Conservation (phyloP, 768 basidiomycete genomes). For the Phallus indusiatus region DNA sequence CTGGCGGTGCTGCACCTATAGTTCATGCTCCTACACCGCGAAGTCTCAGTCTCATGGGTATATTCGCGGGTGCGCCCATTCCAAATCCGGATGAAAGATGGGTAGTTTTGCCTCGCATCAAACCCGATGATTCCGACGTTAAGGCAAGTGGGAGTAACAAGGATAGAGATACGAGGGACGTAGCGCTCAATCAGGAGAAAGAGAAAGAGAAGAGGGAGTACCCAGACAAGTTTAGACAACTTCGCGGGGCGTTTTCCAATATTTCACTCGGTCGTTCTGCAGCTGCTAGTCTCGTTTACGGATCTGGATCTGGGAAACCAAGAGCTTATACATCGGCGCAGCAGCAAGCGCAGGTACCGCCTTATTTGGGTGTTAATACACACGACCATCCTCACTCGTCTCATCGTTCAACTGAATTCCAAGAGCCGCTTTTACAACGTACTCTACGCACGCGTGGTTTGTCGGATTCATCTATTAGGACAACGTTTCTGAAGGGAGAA, state of each 20-base stretch:
- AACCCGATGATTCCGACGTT: slow-evolving; percentile 16
- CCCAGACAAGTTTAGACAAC: too few species aligned
- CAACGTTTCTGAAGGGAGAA: slow-evolving; percentile 51
- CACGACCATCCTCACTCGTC: slow-evolving; percentile 31
- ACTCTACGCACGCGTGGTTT: slow-evolving; percentile 70
- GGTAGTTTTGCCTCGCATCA: slow-evolving; percentile 48
- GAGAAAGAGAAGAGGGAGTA: too few species aligned
- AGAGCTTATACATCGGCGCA: too few species aligned
- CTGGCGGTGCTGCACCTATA: background rate
- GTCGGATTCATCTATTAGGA: slow-evolving; percentile 88
- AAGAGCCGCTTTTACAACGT: slow-evolving; percentile 47
- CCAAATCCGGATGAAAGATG: slow-evolving; percentile 47
- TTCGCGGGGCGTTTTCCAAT: slow-evolving; percentile 8
- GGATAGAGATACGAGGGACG: slow-evolving; percentile 11
- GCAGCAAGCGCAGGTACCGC: too few species aligned
- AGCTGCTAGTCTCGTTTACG: too few species aligned
- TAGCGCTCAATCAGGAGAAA: too few species aligned
- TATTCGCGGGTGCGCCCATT: slow-evolving; percentile 84
- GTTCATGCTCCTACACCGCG: background rate
- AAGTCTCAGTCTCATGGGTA: slow-evolving; percentile 55
- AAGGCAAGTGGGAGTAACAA: slow-evolving; percentile 18
- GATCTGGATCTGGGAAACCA: too few species aligned
- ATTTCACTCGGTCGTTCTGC: background rate
- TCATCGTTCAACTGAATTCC: slow-evolving; percentile 25
- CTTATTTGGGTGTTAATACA: slow-evolving; percentile 52